Percentiles rank a stretch among this genome's conserved stretches.
These are phyloP conservation scores for Juglanconis juglandina DNA, from an alignment of 2,329 filamentous ascomycete genomes.

Conservation along the genomic window DNA sequence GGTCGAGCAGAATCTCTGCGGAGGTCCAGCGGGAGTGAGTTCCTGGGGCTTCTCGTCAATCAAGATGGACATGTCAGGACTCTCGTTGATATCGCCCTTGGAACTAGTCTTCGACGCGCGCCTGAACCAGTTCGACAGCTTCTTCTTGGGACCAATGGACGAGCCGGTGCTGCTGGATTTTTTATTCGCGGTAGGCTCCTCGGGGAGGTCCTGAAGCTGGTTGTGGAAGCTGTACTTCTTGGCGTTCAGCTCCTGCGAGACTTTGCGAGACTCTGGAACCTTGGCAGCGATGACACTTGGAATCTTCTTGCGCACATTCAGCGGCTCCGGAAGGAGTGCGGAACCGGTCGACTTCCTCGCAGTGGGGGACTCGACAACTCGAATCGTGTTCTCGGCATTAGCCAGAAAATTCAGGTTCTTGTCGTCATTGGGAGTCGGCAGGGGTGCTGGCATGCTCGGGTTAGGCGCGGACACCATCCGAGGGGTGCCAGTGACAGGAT, in stretches of 20 bases:
- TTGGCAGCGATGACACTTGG: not conserved
- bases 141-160: conserved; percentile 31
- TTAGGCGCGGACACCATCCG: conserved; percentile 48
- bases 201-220: conserved; percentile 17
- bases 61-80: conserved; percentile 3
- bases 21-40: not conserved
- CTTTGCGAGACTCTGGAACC: not conserved
- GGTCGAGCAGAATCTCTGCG: conserved; percentile 20
- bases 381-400: conserved; percentile 48
- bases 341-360: conserved; percentile 30
- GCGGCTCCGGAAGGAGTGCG: conserved; percentile 34
- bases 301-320: conserved; percentile 40
- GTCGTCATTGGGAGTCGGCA: conserved; percentile 27
- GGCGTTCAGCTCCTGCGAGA: conserved; percentile 17
- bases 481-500: conserved; percentile 29
- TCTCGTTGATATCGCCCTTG: conserved; percentile 30
- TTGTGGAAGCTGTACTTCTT: conserved; percentile 23
- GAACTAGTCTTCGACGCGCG: conserved; percentile 32
- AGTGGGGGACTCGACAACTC: conserved; percentile 50
- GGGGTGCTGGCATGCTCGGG: conserved; percentile 13
- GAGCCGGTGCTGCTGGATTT: conserved; percentile 20
- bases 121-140: conserved; percentile 51
- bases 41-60: conserved; percentile 1
- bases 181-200: conserved; percentile 18
- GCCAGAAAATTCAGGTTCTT: conserved; percentile 42